Evolutionary conservation across 257 asterid genomes (phyloP).

Genomic region (Nicotiana paniculata): DNA sequence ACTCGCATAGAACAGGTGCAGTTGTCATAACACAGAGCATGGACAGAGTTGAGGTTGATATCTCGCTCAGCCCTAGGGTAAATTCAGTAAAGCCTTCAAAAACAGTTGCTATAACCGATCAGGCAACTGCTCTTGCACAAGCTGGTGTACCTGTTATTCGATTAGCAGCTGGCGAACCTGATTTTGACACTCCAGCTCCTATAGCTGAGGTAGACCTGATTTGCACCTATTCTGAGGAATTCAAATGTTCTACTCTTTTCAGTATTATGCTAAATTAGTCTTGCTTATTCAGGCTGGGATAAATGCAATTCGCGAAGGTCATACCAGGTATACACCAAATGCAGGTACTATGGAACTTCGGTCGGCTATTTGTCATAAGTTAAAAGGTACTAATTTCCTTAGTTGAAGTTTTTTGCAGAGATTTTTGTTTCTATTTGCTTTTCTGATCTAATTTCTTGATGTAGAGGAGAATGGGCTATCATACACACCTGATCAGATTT

Average conservation of each 20-base stretch:
- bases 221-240: not conserved
- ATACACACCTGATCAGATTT: slow-evolving; percentile 79
- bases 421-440: not conserved
- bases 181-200: slow-evolving; percentile 82
- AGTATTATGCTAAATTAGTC: not conserved
- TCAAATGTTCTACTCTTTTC: not conserved
- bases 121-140: slow-evolving; percentile 83
- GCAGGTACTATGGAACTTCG: slow-evolving; percentile 90
- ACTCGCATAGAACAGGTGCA: slow-evolving; percentile 24
- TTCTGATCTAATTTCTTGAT: not conserved
- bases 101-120: slow-evolving; percentile 88
- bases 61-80: slow-evolving; percentile 74
- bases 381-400: slow-evolving; percentile 48
- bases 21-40: slow-evolving; percentile 34
- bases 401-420: not conserved
- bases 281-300: slow-evolving; percentile 62
- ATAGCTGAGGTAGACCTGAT: slow-evolving; percentile 64
- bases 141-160: slow-evolving; percentile 96
- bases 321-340: slow-evolving; percentile 87
- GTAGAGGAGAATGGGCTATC: slow-evolving; percentile 87
- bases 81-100: slow-evolving; percentile 91
- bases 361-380: slow-evolving; percentile 76
- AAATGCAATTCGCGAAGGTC: slow-evolving; percentile 81
- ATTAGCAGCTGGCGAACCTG: slow-evolving; percentile 96
- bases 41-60: slow-evolving; percentile 53